phyloP scores from a whole-genome alignment of 257 asterid genomes.

The Anisodus acutangulus region DNA sequence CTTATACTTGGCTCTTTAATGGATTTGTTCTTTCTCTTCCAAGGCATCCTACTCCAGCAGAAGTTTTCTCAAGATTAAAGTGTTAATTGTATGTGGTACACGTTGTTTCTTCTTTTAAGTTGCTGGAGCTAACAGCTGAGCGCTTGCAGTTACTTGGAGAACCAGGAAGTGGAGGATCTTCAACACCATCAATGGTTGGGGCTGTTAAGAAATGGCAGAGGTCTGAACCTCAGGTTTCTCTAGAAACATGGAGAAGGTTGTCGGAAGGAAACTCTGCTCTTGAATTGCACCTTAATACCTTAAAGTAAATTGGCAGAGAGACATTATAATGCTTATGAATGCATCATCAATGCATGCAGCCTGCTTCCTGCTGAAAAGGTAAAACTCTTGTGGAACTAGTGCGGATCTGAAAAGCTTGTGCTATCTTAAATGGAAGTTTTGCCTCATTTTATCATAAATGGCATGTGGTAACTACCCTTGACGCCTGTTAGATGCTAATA shows the following conservation, averaged over 20 bases:
- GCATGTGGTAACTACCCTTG: background rate
- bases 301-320: constrained; percentile 64
- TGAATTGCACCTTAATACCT: constrained; percentile 64
- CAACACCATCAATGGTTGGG: constrained; percentile 96
- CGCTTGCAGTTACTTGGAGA: constrained; percentile 84
- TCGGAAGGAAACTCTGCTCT: constrained; percentile 77
- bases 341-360: constrained; percentile 66
- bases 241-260: constrained; percentile 66
- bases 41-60: background rate
- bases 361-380: constrained; percentile 71
- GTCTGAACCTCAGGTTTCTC: constrained; percentile 72
- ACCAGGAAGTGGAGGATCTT: constrained; percentile 97
- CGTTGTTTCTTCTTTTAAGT: constrained; percentile 32
- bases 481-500: background rate
- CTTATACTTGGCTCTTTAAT: background rate
- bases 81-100: constrained; percentile 23
- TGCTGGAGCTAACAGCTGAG: constrained; percentile 32
- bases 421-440: constrained; percentile 21
- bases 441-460: background rate
- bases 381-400: constrained; percentile 21
- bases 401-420: background rate
- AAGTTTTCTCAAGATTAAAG: background rate
- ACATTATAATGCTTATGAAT: constrained; percentile 53
- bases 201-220: constrained; percentile 98
- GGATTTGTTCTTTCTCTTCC: background rate